Evolutionary conservation across 1,139 yeast genomes (phyloP).

Genomic region (Diutina mesorugosa): DNA sequence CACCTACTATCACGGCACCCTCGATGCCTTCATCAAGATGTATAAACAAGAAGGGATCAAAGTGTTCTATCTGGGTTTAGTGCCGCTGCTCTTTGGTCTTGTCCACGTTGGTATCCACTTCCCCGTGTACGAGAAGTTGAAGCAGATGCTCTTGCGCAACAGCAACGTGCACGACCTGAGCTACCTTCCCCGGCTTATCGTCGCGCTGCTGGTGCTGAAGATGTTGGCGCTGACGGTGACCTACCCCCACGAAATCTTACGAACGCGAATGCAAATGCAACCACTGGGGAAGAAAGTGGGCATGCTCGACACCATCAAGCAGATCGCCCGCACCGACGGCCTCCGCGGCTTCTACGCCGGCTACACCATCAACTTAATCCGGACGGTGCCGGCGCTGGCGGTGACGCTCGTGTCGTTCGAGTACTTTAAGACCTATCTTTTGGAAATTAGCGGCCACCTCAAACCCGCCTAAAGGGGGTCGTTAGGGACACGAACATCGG

Average conservation of each 20-base stretch:
- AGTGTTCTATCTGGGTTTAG: slow-evolving; percentile 83
- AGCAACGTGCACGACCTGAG: slow-evolving; percentile 7
- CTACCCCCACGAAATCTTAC: slow-evolving; percentile 89
- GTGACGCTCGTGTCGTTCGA: slow-evolving; percentile 92
- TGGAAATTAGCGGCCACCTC: slow-evolving; percentile 21
- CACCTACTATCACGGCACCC: slow-evolving; percentile 57
- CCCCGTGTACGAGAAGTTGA: slow-evolving; percentile 85
- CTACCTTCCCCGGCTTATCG: slow-evolving; percentile 30
- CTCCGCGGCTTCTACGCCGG: slow-evolving; percentile 82
- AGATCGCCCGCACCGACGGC: slow-evolving; percentile 62
- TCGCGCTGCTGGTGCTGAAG: slow-evolving; percentile 74
- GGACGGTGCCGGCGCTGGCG: slow-evolving; percentile 94
- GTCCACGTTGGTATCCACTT: slow-evolving; percentile 94
- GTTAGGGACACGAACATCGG: neutral
- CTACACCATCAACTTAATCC: slow-evolving; percentile 65
- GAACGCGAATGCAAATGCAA: slow-evolving; percentile 79
- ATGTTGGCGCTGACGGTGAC: slow-evolving; percentile 84
- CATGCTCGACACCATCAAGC: slow-evolving; percentile 16
- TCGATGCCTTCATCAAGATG: slow-evolving; percentile 77
- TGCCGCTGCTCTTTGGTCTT: slow-evolving; percentile 83
- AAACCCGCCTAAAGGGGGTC: neutral
- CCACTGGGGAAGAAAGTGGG: slow-evolving; percentile 7
- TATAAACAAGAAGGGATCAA: slow-evolving; percentile 63
- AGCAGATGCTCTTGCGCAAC: slow-evolving; percentile 30
- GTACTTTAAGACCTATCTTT: slow-evolving; percentile 54